Evolutionary conservation across 2,329 filamentous ascomycete species (phyloP).

Genomic region (Torrubiellomyces zombiae): DNA sequence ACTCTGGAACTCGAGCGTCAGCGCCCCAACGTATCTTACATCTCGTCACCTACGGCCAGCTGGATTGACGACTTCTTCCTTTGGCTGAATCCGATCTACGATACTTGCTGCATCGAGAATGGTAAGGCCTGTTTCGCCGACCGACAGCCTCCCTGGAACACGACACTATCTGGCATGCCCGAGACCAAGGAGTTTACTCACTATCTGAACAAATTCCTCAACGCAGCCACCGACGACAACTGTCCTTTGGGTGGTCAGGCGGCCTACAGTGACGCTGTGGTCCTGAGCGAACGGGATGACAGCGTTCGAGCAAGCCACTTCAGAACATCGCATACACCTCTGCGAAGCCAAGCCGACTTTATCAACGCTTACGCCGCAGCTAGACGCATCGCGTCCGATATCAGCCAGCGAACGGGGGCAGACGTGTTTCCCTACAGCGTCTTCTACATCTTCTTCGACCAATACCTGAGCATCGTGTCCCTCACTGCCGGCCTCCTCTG

Average conservation of each 20-base stretch:
- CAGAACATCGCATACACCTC: conserved; percentile 72
- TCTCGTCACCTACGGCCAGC: conserved; percentile 74
- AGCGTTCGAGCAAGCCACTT: conserved; percentile 78
- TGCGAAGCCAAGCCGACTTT: conserved; percentile 81
- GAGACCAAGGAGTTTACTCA: conserved; percentile 79
- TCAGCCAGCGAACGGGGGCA: conserved; percentile 53
- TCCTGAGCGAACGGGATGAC: conserved; percentile 50
- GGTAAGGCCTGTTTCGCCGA: conserved; percentile 62
- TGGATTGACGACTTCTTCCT: conserved; percentile 96
- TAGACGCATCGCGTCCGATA: conserved; percentile 66
- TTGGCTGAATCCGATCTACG: conserved; percentile 78
- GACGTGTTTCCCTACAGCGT: conserved; percentile 93
- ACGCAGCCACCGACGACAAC: conserved; percentile 60
- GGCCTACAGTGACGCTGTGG: conserved; percentile 69
- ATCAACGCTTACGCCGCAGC: conserved; percentile 82
- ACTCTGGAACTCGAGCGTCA: conserved; percentile 90
- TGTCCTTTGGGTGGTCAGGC: conserved; percentile 84
- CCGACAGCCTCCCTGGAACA: conserved; percentile 72
- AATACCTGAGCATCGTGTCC: conserved; percentile 72
- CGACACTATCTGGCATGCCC: conserved; percentile 79
- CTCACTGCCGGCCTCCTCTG: conserved; percentile 67
- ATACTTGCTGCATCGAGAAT: conserved; percentile 54
- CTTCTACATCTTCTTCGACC: conserved; percentile 98
- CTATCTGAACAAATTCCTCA: conserved; percentile 72
- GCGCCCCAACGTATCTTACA: conserved; percentile 71